These are phyloP conservation scores for Globisporangium okanoganense DNA, from an alignment of 352 stramenopile genomes.

Conservation along the genomic window DNA sequence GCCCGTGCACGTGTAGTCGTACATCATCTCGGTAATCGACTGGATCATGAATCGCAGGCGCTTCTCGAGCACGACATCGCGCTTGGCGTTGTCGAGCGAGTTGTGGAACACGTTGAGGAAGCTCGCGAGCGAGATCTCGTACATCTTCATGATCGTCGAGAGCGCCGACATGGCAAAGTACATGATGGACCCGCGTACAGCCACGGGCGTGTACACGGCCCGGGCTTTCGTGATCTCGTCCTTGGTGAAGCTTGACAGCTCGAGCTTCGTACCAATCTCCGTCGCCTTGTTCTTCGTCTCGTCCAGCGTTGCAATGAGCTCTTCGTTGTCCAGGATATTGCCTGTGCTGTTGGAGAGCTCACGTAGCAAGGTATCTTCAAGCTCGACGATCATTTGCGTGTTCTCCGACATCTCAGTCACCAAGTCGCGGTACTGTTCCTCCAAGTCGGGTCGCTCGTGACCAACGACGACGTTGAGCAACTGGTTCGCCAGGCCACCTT, in stretches of 20 bases:
- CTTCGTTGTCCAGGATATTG: conserved; percentile 95
- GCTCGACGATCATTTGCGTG: conserved; percentile 89
- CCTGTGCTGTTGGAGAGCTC: conserved; percentile 88
- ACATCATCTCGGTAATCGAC: conserved; percentile 92
- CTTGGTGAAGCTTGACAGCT: conserved; percentile 92
- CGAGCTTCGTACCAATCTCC: conserved; percentile 92
- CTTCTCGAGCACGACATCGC: conserved; percentile 88
- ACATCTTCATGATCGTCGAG: conserved; percentile 94
- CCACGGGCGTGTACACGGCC: conserved; percentile 90
- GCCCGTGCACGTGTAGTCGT: conserved; percentile 96
- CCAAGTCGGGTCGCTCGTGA: conserved; percentile 90
- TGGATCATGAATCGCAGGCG: conserved; percentile 87
- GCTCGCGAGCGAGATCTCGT: conserved; percentile 92
- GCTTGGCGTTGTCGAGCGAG: conserved; percentile 88
- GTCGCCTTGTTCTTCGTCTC: conserved; percentile 94
- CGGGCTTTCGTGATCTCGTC: conserved; percentile 92
- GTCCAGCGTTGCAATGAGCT: conserved; percentile 92
- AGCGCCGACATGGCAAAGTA: conserved; percentile 93
- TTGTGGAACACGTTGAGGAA: conserved; percentile 92
- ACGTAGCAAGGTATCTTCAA: conserved; percentile 91
- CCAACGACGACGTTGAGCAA: conserved; percentile 93
- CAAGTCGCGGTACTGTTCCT: conserved; percentile 91
- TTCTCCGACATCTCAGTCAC: conserved; percentile 93
- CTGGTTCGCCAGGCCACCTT: conserved; percentile 90
- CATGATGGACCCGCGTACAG: conserved; percentile 90